phyloP scores from a whole-genome alignment of 169 alveolate species.

The Plasmodium vivax region DNA sequence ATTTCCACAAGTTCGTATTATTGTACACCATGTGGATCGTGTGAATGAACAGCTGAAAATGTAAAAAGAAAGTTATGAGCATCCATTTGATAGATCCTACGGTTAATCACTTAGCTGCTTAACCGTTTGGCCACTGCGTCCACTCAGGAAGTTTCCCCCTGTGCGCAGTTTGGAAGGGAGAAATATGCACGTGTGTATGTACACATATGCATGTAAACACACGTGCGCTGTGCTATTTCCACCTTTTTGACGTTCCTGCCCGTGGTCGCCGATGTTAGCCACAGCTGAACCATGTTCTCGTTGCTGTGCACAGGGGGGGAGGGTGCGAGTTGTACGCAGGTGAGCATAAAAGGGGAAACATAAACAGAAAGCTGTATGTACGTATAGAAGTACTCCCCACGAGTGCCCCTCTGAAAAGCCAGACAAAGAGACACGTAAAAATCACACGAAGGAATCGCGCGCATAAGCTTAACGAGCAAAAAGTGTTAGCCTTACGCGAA shows the following conservation, averaged over 20 bases:
- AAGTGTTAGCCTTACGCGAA: not conserved
- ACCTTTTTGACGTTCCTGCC: constrained; percentile 75
- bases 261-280: constrained; percentile 67
- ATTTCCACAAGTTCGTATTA: constrained; percentile 74
- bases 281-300: constrained; percentile 60
- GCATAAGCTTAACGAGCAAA: not conserved
- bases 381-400: not conserved
- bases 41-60: constrained; percentile 51
- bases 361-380: not conserved
- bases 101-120: not conserved
- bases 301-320: not conserved
- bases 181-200: not conserved
- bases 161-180: not conserved
- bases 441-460: not conserved
- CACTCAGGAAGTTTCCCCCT: not conserved
- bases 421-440: not conserved
- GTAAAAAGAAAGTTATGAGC: not conserved
- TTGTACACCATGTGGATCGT: constrained; percentile 71
- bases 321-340: not conserved
- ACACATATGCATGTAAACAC: not conserved
- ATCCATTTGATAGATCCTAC: constrained; percentile 9
- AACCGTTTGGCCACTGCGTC: not conserved
- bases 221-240: not conserved
- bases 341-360: not conserved
- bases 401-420: not conserved